phyloP scores from a whole-genome alignment of 495 filamentous ascomycete genomes.

The Parmelia sp. region DNA sequence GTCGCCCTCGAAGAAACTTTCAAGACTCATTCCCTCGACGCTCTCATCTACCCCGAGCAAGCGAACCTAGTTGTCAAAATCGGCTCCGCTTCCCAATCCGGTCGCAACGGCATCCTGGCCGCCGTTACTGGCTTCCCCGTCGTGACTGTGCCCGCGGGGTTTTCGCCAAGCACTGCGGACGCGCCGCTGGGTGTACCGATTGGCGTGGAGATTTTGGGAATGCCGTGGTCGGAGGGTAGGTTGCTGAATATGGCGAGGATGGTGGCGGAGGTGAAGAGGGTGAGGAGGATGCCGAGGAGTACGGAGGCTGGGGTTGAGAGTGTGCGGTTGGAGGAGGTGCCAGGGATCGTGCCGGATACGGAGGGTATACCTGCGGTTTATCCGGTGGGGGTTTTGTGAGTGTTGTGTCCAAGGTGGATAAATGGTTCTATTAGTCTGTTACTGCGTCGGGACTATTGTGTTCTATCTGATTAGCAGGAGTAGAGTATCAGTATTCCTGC shows the following conservation, averaged over 20 bases:
- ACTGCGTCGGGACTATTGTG: too few species aligned
- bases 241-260: slow-evolving; percentile 46
- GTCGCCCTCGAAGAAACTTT: slow-evolving; percentile 44
- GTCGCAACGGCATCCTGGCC: slow-evolving; percentile 59
- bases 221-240: slow-evolving; percentile 45
- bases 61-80: slow-evolving; percentile 55
- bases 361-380: slow-evolving; percentile 39
- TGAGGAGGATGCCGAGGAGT: slow-evolving; percentile 42
- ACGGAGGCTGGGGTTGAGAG: slow-evolving; percentile 34
- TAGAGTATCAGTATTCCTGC: too few species aligned
- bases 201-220: slow-evolving; percentile 59
- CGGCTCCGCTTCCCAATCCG: slow-evolving; percentile 47
- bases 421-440: too few species aligned
- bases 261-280: slow-evolving; percentile 37
- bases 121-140: slow-evolving; percentile 59
- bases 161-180: slow-evolving; percentile 37
- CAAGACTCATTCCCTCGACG: slow-evolving; percentile 43
- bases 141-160: slow-evolving; percentile 52
- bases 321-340: slow-evolving; percentile 35
- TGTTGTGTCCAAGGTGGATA: too few species aligned
- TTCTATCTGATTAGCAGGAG: too few species aligned
- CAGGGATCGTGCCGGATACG: slow-evolving; percentile 36
- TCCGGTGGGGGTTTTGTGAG: slow-evolving; percentile 33
- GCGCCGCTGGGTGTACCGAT: slow-evolving; percentile 54
- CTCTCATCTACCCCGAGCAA: slow-evolving; percentile 60